Evolutionary conservation across 495 filamentous ascomycete genomes (phyloP), one percentile per base, ranked within the genome.

Genomic region (Aspergillus olivimuriae): DNA sequence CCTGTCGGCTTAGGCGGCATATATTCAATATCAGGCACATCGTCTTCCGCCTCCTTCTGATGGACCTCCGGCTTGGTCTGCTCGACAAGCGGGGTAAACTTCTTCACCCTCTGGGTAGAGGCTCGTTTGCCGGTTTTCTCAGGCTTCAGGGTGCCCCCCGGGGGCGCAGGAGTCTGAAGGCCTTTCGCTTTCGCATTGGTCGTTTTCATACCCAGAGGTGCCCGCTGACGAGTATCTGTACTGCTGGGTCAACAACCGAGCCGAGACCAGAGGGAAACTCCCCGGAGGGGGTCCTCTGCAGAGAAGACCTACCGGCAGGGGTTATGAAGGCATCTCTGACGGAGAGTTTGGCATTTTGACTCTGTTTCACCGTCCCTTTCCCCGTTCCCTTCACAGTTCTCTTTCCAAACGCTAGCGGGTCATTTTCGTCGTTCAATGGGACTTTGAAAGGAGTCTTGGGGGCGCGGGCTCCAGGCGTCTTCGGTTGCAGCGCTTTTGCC

Each of bases 161-260:
- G 65, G 8, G 72, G 71, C 20, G 68, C 76, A 1, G 81, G 80
- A 4, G 79, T 87, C 51, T 83, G 80, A 28, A 82, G 74, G 4
- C 75, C 75, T 55, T 74, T 86, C 39, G 86, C 75, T 69, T 92
- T 96, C 31, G 85, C 86, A 65, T 99, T 99, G 33, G 92, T 96
- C 0, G 91, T 97, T 65, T 99, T 99, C 70, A 82, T 75, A 28
- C 94, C 94, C 39, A 96, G 66, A 3, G 87, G 83, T 30, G 92
- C 89, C 47, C 89, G 82, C 35, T 75, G 84, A 31, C 80, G 78
- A 35, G 82, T 76, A 34, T 75, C 85, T n/a, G n/a, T n/a, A n/a
- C n/a, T n/a, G n/a, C n/a, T n/a, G n/a, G n/a, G n/a, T n/a, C n/a
- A n/a, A n/a, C n/a, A n/a, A n/a, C n/a, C n/a, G n/a, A n/a, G n/a